A percentile compares a stretch with the other conserved stretches of the same genome.
Evolutionary conservation across 441 rosid genomes (phyloP).

Genomic region (Corymbia citriodora): DNA sequence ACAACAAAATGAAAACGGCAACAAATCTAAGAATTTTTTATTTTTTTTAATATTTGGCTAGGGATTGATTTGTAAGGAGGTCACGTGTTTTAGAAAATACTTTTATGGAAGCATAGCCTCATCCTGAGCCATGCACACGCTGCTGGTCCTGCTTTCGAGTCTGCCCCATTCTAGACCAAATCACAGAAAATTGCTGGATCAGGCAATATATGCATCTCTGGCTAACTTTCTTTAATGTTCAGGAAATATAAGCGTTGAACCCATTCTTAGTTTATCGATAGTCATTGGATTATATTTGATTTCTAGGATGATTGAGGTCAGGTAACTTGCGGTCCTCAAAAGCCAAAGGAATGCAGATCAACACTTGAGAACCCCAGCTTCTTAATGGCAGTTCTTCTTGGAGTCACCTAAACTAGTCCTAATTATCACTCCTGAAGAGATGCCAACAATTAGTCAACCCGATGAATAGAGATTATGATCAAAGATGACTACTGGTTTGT

Average conservation of each 20-base stretch:
- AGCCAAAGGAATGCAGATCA: not conserved
- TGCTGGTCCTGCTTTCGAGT: not conserved
- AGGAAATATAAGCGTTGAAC: not conserved
- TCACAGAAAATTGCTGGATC: not conserved
- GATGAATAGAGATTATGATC: not conserved
- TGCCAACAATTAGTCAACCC: not conserved
- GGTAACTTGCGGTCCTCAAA: not conserved
- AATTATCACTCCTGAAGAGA: not conserved
- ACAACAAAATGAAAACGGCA: not conserved
- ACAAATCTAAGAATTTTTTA: not conserved
- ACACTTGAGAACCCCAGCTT: not conserved
- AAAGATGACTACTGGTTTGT: not conserved
- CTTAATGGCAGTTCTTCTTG: not conserved
- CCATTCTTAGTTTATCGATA: not conserved
- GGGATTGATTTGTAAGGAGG: not conserved
- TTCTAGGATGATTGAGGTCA: not conserved
- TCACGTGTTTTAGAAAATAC: not conserved
- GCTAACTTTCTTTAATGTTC: not conserved
- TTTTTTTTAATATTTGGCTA: not conserved
- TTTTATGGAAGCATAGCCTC: not conserved
- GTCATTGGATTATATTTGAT: not conserved
- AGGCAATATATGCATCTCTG: not conserved
- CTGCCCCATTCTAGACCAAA: not conserved
- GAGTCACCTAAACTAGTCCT: not conserved
- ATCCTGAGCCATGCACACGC: not conserved